Evolutionary conservation across 768 basidiomycete species (phyloP), one percentile per base, ranked within the genome.

Genomic region (Serendipita indica): DNA sequence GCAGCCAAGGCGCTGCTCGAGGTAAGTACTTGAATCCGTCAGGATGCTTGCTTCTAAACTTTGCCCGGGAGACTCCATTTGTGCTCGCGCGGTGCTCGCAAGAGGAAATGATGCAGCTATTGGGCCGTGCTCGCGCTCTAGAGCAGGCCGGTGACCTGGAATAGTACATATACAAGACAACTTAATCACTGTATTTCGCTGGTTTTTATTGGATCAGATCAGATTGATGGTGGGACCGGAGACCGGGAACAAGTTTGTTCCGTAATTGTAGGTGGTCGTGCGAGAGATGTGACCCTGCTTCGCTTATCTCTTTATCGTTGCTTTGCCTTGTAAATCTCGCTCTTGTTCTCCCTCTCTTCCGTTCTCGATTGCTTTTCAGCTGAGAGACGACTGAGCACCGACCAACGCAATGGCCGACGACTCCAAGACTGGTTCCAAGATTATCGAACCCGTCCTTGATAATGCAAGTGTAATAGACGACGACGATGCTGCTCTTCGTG

Each of bases 401-500:
- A 43, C 41, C 18, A 43, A 25, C 18, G 18, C 37, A 39, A 43
- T 43, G 18, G 13, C 13, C 37, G 41, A 43, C 27, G 41, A 43
- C 27, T n/a, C 27, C 41, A 43, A 43, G 41, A n/a, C 41, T n/a
- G n/a, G 18, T 39, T 39, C 18, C 37, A 39, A 54, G 32, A 30
- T 54, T 28, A 18, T 22, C 32, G 49, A 54, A 30, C 49, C 49
- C n/a, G 49, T 54, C 10, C 22, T 54, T 10, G 4, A 20, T n/a
- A 33, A 20, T 33, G 22, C 49, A 6, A 43, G 27, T 18, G 49
- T 37, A 37, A 33, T 28, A 33, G 49, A 20, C 32, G 59, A 60
- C 16, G 59, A 60, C 27, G 59, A 60, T 35, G 46, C 46, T 6
- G 59, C 46, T 25, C 59, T 60, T 33, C 32, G 52, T 33, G 46